A percentile compares a stretch with the other conserved stretches of the same genome.
Conservation (phyloP, 2,329 filamentous ascomycete genomes). For the Fusarium floridanum region DNA sequence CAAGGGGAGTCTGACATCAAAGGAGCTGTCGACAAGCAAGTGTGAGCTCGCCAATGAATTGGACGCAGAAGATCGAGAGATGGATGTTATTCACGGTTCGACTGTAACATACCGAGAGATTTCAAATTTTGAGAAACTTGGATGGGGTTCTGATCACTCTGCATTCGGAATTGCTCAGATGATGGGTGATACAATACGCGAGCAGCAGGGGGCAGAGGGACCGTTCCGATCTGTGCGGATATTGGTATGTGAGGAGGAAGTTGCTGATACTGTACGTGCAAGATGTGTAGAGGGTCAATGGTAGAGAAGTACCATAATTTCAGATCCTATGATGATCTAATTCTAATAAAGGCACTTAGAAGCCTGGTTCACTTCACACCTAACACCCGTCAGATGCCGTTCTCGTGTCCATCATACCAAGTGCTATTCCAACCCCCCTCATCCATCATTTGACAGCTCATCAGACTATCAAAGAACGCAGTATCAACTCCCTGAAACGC, state of each 20-base stretch:
- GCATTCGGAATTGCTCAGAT: neutral
- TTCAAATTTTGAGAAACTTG: neutral
- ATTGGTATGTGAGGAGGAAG: neutral
- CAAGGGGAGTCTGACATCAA: neutral
- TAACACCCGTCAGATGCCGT: neutral
- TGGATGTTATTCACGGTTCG: neutral
- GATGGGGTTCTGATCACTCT: neutral
- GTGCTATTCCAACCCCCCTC: neutral
- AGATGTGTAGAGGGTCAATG: neutral
- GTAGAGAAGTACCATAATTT: neutral
- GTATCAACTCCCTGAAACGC: neutral
- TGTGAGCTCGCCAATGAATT: neutral
- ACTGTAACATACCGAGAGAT: neutral
- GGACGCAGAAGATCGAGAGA: neutral
- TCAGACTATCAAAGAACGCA: neutral
- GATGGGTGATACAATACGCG: neutral
- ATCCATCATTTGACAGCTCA: neutral
- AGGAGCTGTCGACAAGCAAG: neutral
- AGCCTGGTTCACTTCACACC: too few relatives aligned
- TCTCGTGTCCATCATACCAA: neutral
- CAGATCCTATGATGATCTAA: too few relatives aligned
- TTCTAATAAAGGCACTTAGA: too few relatives aligned
- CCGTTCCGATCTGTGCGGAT: neutral
- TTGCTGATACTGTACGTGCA: neutral
- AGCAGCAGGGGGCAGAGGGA: neutral